phyloP scores from a whole-genome alignment of 2,329 filamentous ascomycete species.

The Dothistroma pini region DNA sequence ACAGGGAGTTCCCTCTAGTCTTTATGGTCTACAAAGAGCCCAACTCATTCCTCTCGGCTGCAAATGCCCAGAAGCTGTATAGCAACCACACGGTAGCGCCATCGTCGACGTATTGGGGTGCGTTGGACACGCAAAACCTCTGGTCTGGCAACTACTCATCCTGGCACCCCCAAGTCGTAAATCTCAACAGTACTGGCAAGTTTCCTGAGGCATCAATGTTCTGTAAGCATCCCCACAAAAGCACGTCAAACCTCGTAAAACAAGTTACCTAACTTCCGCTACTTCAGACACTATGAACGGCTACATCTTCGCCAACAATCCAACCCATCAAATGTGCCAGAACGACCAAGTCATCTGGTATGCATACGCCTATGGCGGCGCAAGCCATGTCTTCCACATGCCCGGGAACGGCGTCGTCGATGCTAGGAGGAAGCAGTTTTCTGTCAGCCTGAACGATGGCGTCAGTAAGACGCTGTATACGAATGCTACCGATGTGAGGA shows the following conservation, averaged over 20 bases:
- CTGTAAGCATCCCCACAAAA: not conserved
- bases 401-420: slow-evolving; percentile 30
- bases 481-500: slow-evolving; percentile 24
- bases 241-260: not conserved
- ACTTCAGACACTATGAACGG: slow-evolving; percentile 26
- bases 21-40: slow-evolving; percentile 28
- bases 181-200: slow-evolving; percentile 15
- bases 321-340: slow-evolving; percentile 32
- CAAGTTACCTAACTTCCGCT: not conserved
- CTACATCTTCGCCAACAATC: slow-evolving; percentile 31
- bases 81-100: not conserved
- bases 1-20: slow-evolving; percentile 30
- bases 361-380: slow-evolving; percentile 25
- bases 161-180: slow-evolving; percentile 26
- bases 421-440: slow-evolving; percentile 12
- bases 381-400: slow-evolving; percentile 31
- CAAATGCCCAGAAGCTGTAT: slow-evolving; percentile 16
- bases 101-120: not conserved
- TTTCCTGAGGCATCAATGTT: slow-evolving; percentile 21
- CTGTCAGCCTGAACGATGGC: slow-evolving; percentile 26
- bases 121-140: slow-evolving; percentile 7
- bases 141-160: slow-evolving; percentile 19
- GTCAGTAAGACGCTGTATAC: slow-evolving; percentile 29
- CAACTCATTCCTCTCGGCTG: slow-evolving; percentile 26
- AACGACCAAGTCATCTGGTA: slow-evolving; percentile 35